These are phyloP conservation scores for Linderniella brevidens DNA, from an alignment of 257 asterid species.

Conservation along the genomic window DNA sequence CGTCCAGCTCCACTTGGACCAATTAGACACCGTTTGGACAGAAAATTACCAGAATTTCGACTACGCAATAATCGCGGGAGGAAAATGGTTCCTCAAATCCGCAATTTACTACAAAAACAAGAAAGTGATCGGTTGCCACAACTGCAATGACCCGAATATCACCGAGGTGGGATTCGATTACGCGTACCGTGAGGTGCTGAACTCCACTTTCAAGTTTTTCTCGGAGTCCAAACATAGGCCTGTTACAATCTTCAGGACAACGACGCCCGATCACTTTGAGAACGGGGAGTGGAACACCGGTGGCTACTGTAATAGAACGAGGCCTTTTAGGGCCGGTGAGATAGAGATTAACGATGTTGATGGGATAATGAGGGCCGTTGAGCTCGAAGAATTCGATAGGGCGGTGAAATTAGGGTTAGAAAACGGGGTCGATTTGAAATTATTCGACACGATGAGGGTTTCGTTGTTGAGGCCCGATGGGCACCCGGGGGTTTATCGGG, in stretches of 20 bases:
- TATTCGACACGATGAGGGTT: slow-evolving; percentile 35
- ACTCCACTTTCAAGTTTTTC: slow-evolving; percentile 25
- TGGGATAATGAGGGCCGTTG: slow-evolving; percentile 23
- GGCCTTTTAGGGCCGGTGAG: slow-evolving; percentile 34
- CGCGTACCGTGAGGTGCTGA: slow-evolving; percentile 38
- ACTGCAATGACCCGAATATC: slow-evolving; percentile 33
- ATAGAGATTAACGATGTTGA: slow-evolving; percentile 17
- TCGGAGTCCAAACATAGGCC: slow-evolving; percentile 20
- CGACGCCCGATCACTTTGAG: slow-evolving; percentile 59
- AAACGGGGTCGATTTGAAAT: slow-evolving; percentile 16
- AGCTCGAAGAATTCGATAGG: slow-evolving; percentile 31
- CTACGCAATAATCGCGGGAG: slow-evolving; percentile 32
- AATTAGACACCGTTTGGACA: slow-evolving; percentile 41
- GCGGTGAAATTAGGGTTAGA: slow-evolving; percentile 14
- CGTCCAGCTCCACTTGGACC: slow-evolving; percentile 40
- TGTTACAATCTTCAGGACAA: slow-evolving; percentile 30
- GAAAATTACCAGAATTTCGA: slow-evolving; percentile 28
- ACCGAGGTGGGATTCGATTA: slow-evolving; percentile 29
- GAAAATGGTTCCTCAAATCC: slow-evolving; percentile 52
- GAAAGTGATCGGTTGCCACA: slow-evolving; percentile 40
- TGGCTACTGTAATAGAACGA: slow-evolving; percentile 54
- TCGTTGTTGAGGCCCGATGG: slow-evolving; percentile 62
- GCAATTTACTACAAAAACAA: slow-evolving; percentile 42
- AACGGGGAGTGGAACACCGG: slow-evolving; percentile 56
- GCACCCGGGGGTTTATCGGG: slow-evolving; percentile 56